phyloP scores from a whole-genome alignment of 2,329 filamentous ascomycete species.

The Colletotrichum sp. region DNA sequence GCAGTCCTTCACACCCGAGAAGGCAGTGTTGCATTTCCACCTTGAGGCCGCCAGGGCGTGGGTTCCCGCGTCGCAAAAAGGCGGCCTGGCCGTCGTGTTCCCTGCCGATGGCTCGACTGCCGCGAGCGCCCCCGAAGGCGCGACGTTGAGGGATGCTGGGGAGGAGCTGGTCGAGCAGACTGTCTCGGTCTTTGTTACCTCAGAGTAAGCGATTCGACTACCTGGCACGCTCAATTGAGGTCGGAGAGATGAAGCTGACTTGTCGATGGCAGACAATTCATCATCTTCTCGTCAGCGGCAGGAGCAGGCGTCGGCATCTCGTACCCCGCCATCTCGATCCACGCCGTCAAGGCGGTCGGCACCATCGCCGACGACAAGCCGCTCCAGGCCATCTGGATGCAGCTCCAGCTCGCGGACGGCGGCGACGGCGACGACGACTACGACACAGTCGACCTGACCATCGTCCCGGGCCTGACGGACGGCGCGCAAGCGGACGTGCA shows the following conservation, averaged over 20 bases:
- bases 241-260: not conserved
- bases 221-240: not conserved
- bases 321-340: conserved; percentile 77
- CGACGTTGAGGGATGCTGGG: conserved; percentile 34
- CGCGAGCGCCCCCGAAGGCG: conserved; percentile 36
- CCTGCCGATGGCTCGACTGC: conserved; percentile 39
- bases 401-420: conserved; percentile 68
- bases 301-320: conserved; percentile 71
- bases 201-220: conserved; percentile 50
- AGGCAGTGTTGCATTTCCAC: conserved; percentile 74
- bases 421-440: conserved; percentile 62
- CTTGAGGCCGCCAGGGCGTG: conserved; percentile 62
- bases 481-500: conserved; percentile 32
- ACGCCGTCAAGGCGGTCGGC: conserved; percentile 70
- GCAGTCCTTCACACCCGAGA: conserved; percentile 72
- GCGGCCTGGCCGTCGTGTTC: conserved; percentile 62
- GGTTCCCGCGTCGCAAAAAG: conserved; percentile 59
- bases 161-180: conserved; percentile 48
- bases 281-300: conserved; percentile 65
- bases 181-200: conserved; percentile 64
- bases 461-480: conserved; percentile 55
- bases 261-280: conserved; percentile 48
- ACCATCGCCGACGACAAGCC: conserved; percentile 39
- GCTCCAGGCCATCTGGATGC: conserved; percentile 66
- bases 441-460: conserved; percentile 69